phyloP scores from a whole-genome alignment of 2,329 filamentous ascomycete species.

The Colletotrichum agaves region DNA sequence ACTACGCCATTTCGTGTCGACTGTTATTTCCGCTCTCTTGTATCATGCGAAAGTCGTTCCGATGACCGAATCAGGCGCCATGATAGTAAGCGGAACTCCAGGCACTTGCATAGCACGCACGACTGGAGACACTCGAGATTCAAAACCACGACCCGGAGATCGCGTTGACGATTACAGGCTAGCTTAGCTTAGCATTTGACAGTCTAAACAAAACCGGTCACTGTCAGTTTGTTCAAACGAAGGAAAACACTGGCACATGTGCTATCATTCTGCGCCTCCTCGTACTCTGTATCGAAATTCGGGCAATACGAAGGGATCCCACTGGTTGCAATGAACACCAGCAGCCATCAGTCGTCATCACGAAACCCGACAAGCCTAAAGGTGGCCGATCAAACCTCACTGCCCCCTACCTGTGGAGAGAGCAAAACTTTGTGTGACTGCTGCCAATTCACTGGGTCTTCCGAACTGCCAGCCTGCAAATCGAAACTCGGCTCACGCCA shows the following conservation, averaged over 20 bases:
- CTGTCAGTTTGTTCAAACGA: background rate
- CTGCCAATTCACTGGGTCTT: background rate
- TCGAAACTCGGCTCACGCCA: background rate
- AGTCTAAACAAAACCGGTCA: background rate
- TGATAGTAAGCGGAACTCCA: background rate
- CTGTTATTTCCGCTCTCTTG: background rate
- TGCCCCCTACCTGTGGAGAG: background rate
- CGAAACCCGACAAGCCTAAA: conserved; percentile 17
- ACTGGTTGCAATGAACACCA: conserved; percentile 13
- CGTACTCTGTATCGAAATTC: background rate
- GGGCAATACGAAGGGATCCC: background rate
- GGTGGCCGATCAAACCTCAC: background rate
- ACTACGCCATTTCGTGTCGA: conserved; percentile 16
- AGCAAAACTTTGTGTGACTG: background rate
- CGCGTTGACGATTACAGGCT: background rate
- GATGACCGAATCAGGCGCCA: background rate
- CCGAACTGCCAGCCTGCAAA: conserved; percentile 8
- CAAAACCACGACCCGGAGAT: conserved; percentile 4
- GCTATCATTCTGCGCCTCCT: background rate
- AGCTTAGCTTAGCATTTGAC: conserved; percentile 1
- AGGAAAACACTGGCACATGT: background rate
- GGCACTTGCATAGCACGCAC: conserved; percentile 10
- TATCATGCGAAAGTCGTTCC: background rate
- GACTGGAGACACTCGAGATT: background rate
- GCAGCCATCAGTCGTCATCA: conserved; percentile 6